Conservation (phyloP, 2,329 filamentous ascomycete species). For the Aspergillus fijiensis region DNA sequence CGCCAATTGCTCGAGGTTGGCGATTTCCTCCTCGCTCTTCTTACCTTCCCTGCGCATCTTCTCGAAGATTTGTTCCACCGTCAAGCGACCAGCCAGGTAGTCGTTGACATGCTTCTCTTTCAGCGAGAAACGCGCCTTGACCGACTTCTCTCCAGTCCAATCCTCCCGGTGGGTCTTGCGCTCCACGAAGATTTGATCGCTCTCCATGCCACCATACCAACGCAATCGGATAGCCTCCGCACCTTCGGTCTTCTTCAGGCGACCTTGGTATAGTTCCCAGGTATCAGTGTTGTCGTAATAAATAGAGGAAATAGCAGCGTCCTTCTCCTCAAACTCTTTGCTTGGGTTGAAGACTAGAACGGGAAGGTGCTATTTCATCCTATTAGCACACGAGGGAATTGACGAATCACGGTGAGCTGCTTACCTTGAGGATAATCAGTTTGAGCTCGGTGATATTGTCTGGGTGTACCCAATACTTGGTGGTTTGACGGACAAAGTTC, state of each 20-base stretch:
- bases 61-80: constrained; percentile 86
- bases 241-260: constrained; percentile 95
- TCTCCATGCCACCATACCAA: constrained; percentile 98
- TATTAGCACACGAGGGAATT: not conserved
- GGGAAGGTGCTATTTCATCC: constrained; percentile 66
- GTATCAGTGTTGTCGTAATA: constrained; percentile 95
- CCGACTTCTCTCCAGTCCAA: constrained; percentile 98
- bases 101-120: constrained; percentile 98
- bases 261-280: constrained; percentile 91
- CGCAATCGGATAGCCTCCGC: constrained; percentile 93
- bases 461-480: constrained; percentile 98
- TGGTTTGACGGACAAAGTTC: constrained; percentile 94
- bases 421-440: constrained; percentile 85
- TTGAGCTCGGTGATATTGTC: constrained; percentile 99
- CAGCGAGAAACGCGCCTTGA: constrained; percentile 90
- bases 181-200: constrained; percentile 93
- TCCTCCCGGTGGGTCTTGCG: constrained; percentile 97
- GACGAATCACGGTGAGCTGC: not conserved
- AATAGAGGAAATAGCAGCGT: constrained; percentile 95
- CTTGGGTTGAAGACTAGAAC: constrained; percentile 96
- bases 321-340: constrained; percentile 89
- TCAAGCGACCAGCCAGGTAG: constrained; percentile 79
- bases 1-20: constrained; percentile 82
- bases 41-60: constrained; percentile 95
- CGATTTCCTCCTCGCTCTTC: constrained; percentile 87